These are phyloP conservation scores for Talaromyces piceae DNA, from an alignment of 2,329 filamentous ascomycete genomes.

Conservation along the genomic window DNA sequence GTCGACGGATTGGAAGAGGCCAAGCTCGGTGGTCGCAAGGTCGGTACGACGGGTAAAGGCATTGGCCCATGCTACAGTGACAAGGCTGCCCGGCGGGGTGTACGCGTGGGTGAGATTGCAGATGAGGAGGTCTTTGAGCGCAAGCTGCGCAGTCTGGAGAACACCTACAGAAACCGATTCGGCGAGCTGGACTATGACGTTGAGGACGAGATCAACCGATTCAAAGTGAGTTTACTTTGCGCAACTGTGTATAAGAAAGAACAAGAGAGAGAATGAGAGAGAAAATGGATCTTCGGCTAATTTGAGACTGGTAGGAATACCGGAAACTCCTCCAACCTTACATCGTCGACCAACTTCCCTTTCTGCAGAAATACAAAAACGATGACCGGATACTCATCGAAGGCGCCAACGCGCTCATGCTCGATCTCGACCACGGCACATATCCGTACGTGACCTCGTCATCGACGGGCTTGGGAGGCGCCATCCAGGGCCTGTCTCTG, in stretches of 20 bases:
- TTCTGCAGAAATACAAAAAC: conserved; percentile 49
- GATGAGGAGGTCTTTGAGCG: conserved; percentile 49
- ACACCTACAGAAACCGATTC: conserved; percentile 50
- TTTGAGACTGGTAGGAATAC: conserved; percentile 23
- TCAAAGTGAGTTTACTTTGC: conserved; percentile 38
- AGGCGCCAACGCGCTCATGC: conserved; percentile 57
- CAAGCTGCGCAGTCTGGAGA: conserved; percentile 46
- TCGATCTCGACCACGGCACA: conserved; percentile 50
- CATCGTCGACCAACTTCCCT: conserved; percentile 41
- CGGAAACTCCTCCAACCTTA: conserved; percentile 29
- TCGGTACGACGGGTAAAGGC: conserved; percentile 44
- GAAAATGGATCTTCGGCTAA: background rate
- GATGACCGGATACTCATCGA: conserved; percentile 51
- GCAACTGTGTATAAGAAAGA: too few relatives aligned
- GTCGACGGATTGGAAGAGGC: conserved; percentile 42
- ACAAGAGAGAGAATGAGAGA: too few relatives aligned
- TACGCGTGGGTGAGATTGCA: conserved; percentile 52
- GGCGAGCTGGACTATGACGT: conserved; percentile 53
- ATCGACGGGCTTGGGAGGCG: conserved; percentile 41
- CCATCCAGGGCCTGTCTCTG: conserved; percentile 52
- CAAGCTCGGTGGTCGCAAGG: conserved; percentile 37
- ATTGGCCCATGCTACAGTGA: conserved; percentile 55
- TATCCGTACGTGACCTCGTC: conserved; percentile 46
- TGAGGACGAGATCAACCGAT: conserved; percentile 52
- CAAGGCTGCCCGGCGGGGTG: conserved; percentile 53